Evolutionary conservation across 169 alveolate genomes (phyloP).

Genomic region (Plasmodium sp.): DNA sequence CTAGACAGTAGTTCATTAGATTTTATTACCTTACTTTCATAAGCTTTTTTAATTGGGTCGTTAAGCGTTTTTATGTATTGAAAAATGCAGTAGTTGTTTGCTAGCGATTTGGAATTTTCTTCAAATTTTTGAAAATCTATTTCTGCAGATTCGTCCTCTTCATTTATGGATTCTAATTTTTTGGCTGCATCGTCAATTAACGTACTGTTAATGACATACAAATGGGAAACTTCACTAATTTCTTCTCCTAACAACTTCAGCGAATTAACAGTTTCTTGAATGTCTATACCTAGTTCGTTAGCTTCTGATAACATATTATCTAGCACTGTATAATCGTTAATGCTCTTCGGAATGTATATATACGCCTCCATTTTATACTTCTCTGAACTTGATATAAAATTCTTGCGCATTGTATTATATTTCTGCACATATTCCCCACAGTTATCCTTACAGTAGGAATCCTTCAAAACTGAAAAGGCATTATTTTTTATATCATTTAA

Average conservation of each 20-base stretch:
- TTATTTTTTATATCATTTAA: neutral
- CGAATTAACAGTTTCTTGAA: neutral
- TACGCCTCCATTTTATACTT: neutral
- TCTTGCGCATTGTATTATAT: neutral
- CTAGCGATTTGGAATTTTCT: neutral
- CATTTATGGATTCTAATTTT: neutral
- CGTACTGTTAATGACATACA: neutral
- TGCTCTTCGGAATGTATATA: neutral
- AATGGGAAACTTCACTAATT: neutral
- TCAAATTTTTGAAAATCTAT: neutral
- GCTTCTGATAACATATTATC: neutral
- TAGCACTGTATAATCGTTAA: neutral
- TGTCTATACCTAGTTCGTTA: neutral
- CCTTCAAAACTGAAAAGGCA: neutral
- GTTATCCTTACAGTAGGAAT: neutral
- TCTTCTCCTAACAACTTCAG: constrained; percentile 11
- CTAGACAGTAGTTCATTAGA: neutral
- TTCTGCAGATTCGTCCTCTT: neutral
- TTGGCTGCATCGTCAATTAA: neutral
- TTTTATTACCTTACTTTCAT: neutral
- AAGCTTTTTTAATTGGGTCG: neutral
- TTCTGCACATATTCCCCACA: neutral
- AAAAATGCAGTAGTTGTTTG: neutral
- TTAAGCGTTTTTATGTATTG: neutral
- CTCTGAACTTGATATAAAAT: neutral